Conservation (phyloP, 179 eudicot species). For the Carnegiea gigantea region DNA sequence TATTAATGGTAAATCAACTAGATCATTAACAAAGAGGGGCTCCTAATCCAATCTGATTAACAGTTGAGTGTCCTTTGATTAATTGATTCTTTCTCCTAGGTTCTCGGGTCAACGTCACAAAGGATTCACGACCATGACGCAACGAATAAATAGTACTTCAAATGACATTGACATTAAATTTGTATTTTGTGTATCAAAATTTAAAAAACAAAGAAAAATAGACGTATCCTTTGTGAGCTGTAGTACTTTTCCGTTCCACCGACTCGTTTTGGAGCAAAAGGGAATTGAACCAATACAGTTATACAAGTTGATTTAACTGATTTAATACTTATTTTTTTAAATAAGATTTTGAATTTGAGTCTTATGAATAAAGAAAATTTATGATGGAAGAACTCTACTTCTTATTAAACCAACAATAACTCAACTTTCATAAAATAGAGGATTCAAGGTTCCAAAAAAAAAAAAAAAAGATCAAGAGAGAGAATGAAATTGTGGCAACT, state of each 20-base stretch:
- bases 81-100: not conserved
- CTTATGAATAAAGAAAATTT: too few species aligned
- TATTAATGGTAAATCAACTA: not conserved
- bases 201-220: not conserved
- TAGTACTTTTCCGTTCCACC: not conserved
- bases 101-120: not conserved
- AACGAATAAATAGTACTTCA: not conserved
- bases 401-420: too few species aligned
- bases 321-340: too few species aligned
- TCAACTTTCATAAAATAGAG: not conserved
- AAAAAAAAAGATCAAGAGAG: not conserved
- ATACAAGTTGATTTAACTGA: too few species aligned
- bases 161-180: constrained; percentile 4
- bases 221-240: too few species aligned
- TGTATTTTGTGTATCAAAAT: not conserved
- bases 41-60: not conserved
- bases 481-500: not conserved
- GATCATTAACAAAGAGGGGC: not conserved
- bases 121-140: constrained; percentile 15
- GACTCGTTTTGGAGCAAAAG: not conserved
- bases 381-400: too few species aligned
- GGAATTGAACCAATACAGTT: too few species aligned
- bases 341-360: too few species aligned
- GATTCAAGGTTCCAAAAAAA: not conserved
- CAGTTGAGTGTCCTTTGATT: not conserved